Evolutionary conservation across 352 stramenopile genomes (phyloP), one percentile per base, ranked within the genome.

Genomic region (Globisporangium nagaii): DNA sequence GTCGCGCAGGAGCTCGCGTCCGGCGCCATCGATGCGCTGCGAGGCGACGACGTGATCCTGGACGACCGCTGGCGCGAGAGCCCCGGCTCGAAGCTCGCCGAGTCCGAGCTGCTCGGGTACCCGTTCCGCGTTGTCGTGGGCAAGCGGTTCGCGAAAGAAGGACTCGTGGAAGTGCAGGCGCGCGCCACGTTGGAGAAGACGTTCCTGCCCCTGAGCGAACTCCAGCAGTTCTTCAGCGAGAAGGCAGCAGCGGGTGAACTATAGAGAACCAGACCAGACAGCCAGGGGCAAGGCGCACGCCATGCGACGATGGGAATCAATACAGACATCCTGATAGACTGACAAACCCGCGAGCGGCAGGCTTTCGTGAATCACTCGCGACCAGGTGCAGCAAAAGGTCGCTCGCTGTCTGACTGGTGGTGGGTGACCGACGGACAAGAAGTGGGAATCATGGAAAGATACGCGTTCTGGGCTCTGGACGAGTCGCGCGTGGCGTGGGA

Each of bases 81-180:
- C 31, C 75, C 84, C 0, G 86, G 86, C 10, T 83, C 72, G 0
- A 93, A 92, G 58, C 62, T 96, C 25, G 80, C 79, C 19, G 86
- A 96, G 51, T 88, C 84, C 2, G 85, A 96, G 66, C 82, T 96
- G 32, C 66, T 93, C 10, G 86, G 86, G 1, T 92, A 88, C 49
- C 86, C 86, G n/a, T 92, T 80, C 63, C 82, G 84, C 31, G 68
- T 95, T 12, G 82, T 95, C 4, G 71, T 96, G 17, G 86, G 86
- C 57, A 94, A 89, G 57, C 73, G 76, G 5, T 94, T 88, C 47
- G 68, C 58, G 2, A 80, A 75, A 25, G 84, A 92, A 66, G 77
- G 80, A 8, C 68, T 92, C 6, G 79, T 94, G 0, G 84, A 94
- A 56, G 73, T 92, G 20, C 75, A 88, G 51, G 78, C 68, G 20